phyloP scores from a whole-genome alignment of 2,329 filamentous ascomycete genomes.

The Aspergillus pseudotamarii region DNA sequence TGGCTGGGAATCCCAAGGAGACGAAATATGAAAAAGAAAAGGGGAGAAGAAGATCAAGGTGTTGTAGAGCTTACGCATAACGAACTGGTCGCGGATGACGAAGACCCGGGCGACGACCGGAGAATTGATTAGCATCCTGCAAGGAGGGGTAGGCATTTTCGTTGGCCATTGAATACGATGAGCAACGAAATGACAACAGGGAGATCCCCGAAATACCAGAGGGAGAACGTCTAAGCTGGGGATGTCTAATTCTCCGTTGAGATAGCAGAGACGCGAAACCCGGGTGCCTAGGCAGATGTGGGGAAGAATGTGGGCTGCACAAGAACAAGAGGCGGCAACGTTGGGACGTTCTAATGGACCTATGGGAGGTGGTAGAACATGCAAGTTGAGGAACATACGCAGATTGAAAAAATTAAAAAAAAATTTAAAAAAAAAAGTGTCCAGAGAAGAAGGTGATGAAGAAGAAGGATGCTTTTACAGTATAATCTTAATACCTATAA shows the following conservation, averaged over 20 bases:
- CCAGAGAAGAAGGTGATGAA: neutral
- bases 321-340: conserved; percentile 1
- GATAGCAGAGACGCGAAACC: conserved; percentile 12
- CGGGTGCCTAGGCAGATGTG: conserved; percentile 25
- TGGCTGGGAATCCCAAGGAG: conserved; percentile 10
- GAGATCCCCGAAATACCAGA: neutral
- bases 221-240: neutral
- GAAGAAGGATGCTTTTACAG: neutral
- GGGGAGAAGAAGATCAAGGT: neutral
- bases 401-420: neutral
- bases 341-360: neutral
- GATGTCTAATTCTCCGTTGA: neutral
- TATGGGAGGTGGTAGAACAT: neutral
- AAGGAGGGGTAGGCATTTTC: conserved; percentile 20
- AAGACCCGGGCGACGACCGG: conserved; percentile 16
- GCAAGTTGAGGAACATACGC: neutral
- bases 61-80: conserved; percentile 28
- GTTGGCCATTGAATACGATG: conserved; percentile 26
- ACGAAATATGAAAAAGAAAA: neutral
- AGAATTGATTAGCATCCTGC: conserved; percentile 22
- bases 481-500: neutral
- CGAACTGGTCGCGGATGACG: conserved; percentile 24
- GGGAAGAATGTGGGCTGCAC: conserved; percentile 18
- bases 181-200: neutral
- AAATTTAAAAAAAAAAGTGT: neutral